phyloP scores from a whole-genome alignment of 176 grass and related monocot genomes.

The Eremochloa ophiuroides region DNA sequence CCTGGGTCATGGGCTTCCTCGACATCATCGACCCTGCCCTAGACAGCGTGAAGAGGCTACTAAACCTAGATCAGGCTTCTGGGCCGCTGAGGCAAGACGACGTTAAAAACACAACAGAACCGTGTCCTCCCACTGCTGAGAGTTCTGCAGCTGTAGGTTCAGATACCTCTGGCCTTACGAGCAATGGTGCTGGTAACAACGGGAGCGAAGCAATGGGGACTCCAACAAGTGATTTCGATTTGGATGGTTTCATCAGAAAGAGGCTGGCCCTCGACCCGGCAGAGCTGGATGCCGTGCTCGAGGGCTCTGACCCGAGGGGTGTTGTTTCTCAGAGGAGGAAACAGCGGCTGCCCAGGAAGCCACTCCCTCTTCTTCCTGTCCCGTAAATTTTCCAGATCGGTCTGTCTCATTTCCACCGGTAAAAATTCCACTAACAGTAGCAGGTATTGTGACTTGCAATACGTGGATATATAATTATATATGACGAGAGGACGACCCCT shows the following conservation, averaged over 20 bases:
- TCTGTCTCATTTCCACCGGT: background rate
- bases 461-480: too few relatives aligned
- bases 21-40: slow-evolving; percentile 95
- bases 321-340: slow-evolving; percentile 45
- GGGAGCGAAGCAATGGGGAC: background rate
- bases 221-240: slow-evolving; percentile 43
- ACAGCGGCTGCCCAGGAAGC: slow-evolving; percentile 39
- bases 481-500: background rate
- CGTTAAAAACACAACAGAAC: slow-evolving; percentile 16
- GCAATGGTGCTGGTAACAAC: background rate
- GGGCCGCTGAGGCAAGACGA: slow-evolving; percentile 22
- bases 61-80: slow-evolving; percentile 60
- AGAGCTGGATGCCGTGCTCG: slow-evolving; percentile 53
- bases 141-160: slow-evolving; percentile 20
- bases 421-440: slow-evolving; percentile 11
- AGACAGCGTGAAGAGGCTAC: slow-evolving; percentile 73
- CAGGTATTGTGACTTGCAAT: slow-evolving; percentile 12
- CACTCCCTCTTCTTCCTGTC: slow-evolving; percentile 38
- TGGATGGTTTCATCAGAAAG: slow-evolving; percentile 64
- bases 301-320: slow-evolving; percentile 41
- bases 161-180: background rate
- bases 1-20: slow-evolving; percentile 86
- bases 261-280: slow-evolving; percentile 55
- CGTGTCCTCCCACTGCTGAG: slow-evolving; percentile 2
- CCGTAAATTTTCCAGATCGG: background rate